phyloP scores from a whole-genome alignment of 495 filamentous ascomycete genomes.

The Cetradonia linearis region DNA sequence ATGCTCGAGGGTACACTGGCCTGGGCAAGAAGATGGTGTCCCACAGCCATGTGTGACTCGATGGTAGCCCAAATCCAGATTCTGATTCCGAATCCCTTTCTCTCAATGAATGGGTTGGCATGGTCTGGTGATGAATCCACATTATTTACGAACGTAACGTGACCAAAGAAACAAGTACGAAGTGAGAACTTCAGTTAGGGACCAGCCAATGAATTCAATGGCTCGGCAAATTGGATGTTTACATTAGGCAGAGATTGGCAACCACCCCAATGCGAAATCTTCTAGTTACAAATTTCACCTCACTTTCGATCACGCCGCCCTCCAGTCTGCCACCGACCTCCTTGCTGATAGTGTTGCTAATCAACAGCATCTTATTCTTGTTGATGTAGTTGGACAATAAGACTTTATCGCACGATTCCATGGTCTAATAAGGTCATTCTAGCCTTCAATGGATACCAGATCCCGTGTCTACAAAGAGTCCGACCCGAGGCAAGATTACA shows the following conservation, averaged over 20 bases:
- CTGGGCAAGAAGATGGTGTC: not conserved
- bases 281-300: not conserved
- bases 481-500: not conserved
- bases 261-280: not conserved
- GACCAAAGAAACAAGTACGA: not conserved
- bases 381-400: too few species aligned
- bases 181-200: not conserved
- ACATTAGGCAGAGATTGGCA: not conserved
- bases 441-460: not conserved
- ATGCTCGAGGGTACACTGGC: not conserved
- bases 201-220: not conserved
- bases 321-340: not conserved
- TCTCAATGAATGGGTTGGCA: not conserved
- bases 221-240: not conserved
- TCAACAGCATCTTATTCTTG: not conserved
- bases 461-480: not conserved
- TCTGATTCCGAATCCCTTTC: not conserved
- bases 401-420: not conserved
- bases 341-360: not conserved
- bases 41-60: not conserved
- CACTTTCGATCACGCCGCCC: not conserved
- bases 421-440: not conserved
- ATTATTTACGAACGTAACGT: not conserved
- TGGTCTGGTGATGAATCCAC: not conserved
- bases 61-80: not conserved